Base-by-base conservation (phyloP, 139 green algal genomes). In the Bryopsis sp. region DNA sequence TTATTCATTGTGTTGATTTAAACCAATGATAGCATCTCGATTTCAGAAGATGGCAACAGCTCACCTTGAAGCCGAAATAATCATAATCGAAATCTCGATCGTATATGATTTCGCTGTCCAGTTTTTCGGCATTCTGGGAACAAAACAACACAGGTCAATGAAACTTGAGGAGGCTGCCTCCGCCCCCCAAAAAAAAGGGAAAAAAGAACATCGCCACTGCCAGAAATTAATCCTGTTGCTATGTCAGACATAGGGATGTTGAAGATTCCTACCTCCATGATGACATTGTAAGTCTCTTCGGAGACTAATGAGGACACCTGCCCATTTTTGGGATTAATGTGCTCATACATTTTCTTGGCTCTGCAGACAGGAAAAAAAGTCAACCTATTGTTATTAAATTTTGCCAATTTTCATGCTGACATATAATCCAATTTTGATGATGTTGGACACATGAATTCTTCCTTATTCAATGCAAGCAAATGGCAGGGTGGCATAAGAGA, bases 51-150 rank as follows among this genome's bases (percentile, higher is more conserved):
- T 26, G 11, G 11, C 43, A 50, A 50, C 43, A 26, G 43, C 11
- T 50, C 43, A 88, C 85, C 87, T 99, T 98, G 84, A 98, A 99
- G 15, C 94, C 94, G 76, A 99, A 99, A 86, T 97, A 99, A 79
- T 99, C 94, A 69, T 98, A 99, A 76, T 99, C 92, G 76, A 98
- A 99, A 81, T 99, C 94, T 33, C 94, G 84, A 75, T 98, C 91
- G 76, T 99, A 99, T 59, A 97, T 93, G 67, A 99, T 97, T 75
- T 96, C 90, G 39, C 80, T 90, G 77, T 99, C 90, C 32, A 99
- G 81, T 0, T 77, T 73, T 29, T 92, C 83, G 15, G 84, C 82
- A 70, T 99, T 88, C 82, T 90, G 74, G 64, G 58, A 15, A 62
- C 7, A 28, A 24, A 33, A 19, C 19, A 48, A 47, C 43, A 19